A percentile compares a stretch with the other conserved stretches of the same genome.
Evolutionary conservation across 2,329 filamentous ascomycete species (phyloP).

Genomic region (Cercospora citrullina): DNA sequence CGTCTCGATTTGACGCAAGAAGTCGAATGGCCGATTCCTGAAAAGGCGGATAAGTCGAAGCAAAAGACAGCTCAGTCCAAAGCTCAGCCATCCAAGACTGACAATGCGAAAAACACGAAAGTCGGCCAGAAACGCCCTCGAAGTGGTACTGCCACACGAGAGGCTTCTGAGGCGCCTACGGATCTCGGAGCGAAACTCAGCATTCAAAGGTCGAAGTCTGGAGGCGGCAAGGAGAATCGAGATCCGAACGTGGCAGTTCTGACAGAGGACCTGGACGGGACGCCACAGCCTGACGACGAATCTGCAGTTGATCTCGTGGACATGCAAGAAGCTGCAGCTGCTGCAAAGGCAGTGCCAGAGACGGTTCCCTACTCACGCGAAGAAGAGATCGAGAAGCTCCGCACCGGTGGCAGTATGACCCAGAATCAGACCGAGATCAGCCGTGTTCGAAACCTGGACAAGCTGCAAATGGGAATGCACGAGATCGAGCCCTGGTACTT

Average conservation of each 20-base stretch:
- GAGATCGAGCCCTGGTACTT: conserved; percentile 99
- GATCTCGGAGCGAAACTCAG: conserved; percentile 58
- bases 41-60: conserved; percentile 84
- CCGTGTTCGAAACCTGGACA: conserved; percentile 89
- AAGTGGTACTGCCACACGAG: conserved; percentile 47
- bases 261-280: conserved; percentile 51
- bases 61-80: conserved; percentile 53
- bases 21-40: conserved; percentile 93
- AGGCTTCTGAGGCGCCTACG: conserved; percentile 33
- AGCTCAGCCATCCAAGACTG: conserved; percentile 37
- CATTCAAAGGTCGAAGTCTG: conserved; percentile 48
- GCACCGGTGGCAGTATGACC: conserved; percentile 95
- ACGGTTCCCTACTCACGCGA: conserved; percentile 67
- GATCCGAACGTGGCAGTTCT: conserved; percentile 48
- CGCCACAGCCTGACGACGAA: conserved; percentile 54
- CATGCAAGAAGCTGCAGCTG: conserved; percentile 53
- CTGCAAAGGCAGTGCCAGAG: conserved; percentile 53
- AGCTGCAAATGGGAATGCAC: conserved; percentile 87
- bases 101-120: conserved; percentile 44
- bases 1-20: conserved; percentile 86
- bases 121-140: conserved; percentile 49
- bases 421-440: conserved; percentile 97
- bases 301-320: conserved; percentile 55
- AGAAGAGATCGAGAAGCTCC: conserved; percentile 93
- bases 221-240: conserved; percentile 62